Conservation (phyloP, 73 alveolate species). For the Stentor coeruleus region DNA sequence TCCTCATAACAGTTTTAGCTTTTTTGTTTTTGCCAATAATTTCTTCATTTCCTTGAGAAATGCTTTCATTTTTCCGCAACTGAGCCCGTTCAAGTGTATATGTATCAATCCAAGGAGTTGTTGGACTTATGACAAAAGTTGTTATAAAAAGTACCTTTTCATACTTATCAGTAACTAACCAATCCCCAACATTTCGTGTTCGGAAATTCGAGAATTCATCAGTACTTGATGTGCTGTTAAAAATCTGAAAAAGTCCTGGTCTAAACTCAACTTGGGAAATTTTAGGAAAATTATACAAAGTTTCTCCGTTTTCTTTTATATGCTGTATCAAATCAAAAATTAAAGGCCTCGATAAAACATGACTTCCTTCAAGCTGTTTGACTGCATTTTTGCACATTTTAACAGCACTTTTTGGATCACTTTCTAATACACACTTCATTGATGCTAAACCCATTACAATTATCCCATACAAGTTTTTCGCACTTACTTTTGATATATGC, state of each 20-base stretch:
- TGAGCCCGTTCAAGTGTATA: not conserved
- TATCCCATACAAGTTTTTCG: conserved; percentile 5
- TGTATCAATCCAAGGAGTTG: conserved; percentile 15
- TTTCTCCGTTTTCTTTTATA: not conserved
- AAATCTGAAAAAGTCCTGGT: not conserved
- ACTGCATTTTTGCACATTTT: not conserved
- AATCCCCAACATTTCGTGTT: not conserved
- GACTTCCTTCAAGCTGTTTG: not conserved
- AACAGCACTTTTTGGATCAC: not conserved
- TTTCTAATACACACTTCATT: not conserved
- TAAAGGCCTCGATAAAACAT: not conserved
- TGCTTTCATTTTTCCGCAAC: not conserved
- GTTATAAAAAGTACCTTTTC: conserved; percentile 12
- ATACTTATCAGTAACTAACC: not conserved
- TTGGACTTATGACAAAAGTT: conserved; percentile 20
- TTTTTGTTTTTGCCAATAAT: too few relatives aligned
- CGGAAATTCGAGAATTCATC: not conserved
- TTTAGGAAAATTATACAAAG: not conserved
- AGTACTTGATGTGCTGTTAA: not conserved
- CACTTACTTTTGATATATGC: not conserved
- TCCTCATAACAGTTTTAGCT: not conserved
- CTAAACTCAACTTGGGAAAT: not conserved
- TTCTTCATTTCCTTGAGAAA: not conserved
- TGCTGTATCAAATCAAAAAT: not conserved
- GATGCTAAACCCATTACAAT: conserved; percentile 12